These are phyloP conservation scores for Periconia sp. DNA, from an alignment of 2,329 filamentous ascomycete species.

Conservation along the genomic window DNA sequence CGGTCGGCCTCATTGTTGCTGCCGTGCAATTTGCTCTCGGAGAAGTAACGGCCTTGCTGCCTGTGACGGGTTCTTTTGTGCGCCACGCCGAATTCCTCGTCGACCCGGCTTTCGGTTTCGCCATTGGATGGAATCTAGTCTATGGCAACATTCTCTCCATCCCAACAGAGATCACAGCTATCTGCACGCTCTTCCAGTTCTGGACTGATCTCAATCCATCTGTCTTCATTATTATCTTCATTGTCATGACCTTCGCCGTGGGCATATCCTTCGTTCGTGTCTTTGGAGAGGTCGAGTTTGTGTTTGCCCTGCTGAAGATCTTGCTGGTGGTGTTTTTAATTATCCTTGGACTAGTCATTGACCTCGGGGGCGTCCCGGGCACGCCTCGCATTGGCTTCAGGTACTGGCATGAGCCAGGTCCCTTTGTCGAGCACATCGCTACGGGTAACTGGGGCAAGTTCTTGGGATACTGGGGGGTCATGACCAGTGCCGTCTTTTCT, in stretches of 20 bases:
- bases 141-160: constrained; percentile 58
- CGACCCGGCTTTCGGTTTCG: constrained; percentile 54
- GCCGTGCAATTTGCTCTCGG: constrained; percentile 59
- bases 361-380: constrained; percentile 34
- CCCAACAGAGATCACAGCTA: constrained; percentile 38
- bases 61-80: constrained; percentile 59
- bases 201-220: constrained; percentile 40
- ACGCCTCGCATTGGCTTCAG: constrained; percentile 60
- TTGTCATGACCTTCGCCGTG: constrained; percentile 38
- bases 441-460: constrained; percentile 65
- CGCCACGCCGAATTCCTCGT: constrained; percentile 58
- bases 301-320: constrained; percentile 56
- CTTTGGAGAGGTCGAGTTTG: constrained; percentile 55
- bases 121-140: constrained; percentile 62
- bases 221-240: constrained; percentile 42
- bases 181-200: constrained; percentile 31
- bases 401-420: constrained; percentile 72
- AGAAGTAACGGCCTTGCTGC: constrained; percentile 58
- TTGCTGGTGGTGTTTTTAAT: constrained; percentile 35
- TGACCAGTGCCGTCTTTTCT: constrained; percentile 57
- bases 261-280: constrained; percentile 36
- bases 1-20: constrained; percentile 58
- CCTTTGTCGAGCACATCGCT: constrained; percentile 53
- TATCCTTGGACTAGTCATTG: constrained; percentile 34
- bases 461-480: constrained; percentile 58